These are phyloP conservation scores for Heracleum sosnowskyi DNA, from an alignment of 129 eudicot species.

Conservation along the genomic window DNA sequence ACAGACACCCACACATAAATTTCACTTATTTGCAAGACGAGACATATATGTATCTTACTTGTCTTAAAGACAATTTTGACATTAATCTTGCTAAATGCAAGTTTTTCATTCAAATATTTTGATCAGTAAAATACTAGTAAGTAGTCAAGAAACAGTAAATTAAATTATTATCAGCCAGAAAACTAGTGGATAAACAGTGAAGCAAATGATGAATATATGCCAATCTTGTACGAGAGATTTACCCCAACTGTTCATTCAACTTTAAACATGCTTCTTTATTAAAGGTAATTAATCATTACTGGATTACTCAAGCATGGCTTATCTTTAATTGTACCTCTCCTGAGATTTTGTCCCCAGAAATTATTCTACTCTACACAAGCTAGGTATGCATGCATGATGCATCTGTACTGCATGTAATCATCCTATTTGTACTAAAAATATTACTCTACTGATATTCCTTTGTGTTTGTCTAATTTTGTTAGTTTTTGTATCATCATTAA, in stretches of 20 bases:
- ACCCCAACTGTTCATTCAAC: neutral
- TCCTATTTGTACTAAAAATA: neutral
- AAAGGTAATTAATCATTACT: neutral
- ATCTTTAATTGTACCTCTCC: conserved; percentile 2
- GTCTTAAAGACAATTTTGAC: too few species aligned
- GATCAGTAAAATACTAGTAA: too few species aligned
- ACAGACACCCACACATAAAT: too few species aligned
- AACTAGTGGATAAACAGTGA: neutral
- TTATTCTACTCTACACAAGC: neutral
- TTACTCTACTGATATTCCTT: too few species aligned
- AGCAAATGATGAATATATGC: neutral
- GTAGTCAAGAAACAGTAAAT: too few species aligned
- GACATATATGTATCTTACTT: too few species aligned
- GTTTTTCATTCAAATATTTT: too few species aligned
- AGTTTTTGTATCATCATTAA: too few species aligned
- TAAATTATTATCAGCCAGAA: neutral
- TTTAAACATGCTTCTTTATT: conserved; percentile 2
- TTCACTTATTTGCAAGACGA: too few species aligned
- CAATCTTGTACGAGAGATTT: conserved; percentile 2
- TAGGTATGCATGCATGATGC: neutral
- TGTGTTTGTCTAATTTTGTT: too few species aligned
- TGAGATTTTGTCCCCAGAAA: neutral
- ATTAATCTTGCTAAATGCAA: too few species aligned
- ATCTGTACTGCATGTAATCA: neutral
- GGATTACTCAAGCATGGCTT: neutral